phyloP scores from a whole-genome alignment of 2,329 filamentous ascomycete genomes.

The Hypocrella siamensis region DNA sequence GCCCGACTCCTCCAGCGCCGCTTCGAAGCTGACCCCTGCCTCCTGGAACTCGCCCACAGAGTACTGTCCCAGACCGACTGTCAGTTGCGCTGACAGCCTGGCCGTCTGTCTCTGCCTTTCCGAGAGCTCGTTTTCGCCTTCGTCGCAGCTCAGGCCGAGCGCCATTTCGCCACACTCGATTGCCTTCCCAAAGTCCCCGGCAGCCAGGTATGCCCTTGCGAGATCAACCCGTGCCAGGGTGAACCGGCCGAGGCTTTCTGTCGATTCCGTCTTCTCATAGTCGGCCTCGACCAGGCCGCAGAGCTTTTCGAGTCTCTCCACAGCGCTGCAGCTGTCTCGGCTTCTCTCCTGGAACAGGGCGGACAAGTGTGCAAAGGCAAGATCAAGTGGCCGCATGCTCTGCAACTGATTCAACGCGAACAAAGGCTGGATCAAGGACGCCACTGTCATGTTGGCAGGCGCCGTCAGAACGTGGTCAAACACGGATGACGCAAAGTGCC shows the following conservation, averaged over 20 bases:
- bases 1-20: constrained; percentile 61
- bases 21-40: constrained; percentile 65
- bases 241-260: constrained; percentile 56
- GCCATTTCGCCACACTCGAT: constrained; percentile 69
- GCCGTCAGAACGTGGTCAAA: constrained; percentile 66
- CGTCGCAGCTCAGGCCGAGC: constrained; percentile 61
- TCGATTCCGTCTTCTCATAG: constrained; percentile 72
- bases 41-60: constrained; percentile 48
- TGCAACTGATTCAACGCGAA: constrained; percentile 77
- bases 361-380: constrained; percentile 61
- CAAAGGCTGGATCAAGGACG: constrained; percentile 65
- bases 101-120: constrained; percentile 51
- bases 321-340: constrained; percentile 48
- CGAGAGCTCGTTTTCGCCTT: constrained; percentile 49
- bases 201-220: constrained; percentile 65
- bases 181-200: constrained; percentile 48
- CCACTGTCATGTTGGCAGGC: constrained; percentile 31
- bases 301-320: constrained; percentile 46
- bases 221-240: constrained; percentile 77
- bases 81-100: constrained; percentile 72
- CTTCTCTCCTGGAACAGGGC: constrained; percentile 73
- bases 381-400: constrained; percentile 52
- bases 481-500: constrained; percentile 63
- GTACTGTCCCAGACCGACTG: constrained; percentile 70
- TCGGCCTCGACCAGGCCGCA: constrained; percentile 60